phyloP scores from a whole-genome alignment of 192 early-diverging fungal species.

The Powellomyces hirtus region DNA sequence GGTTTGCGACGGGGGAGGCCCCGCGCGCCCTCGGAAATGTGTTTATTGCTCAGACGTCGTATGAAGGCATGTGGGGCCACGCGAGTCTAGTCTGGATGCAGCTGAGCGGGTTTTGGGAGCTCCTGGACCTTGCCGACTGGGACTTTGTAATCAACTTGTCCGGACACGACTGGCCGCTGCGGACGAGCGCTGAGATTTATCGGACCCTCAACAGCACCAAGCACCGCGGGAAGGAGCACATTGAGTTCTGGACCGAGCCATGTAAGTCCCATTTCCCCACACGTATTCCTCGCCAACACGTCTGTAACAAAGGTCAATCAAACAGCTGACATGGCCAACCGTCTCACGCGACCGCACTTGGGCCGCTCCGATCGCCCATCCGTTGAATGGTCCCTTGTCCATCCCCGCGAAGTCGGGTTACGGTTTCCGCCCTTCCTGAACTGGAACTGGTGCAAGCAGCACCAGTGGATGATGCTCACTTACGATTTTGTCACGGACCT shows the following conservation, averaged over 20 bases:
- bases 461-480: slow-evolving; percentile 50
- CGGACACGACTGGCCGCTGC: slow-evolving; percentile 44
- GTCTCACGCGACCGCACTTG: slow-evolving; percentile 32
- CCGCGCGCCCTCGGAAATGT: slow-evolving; percentile 26
- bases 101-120: slow-evolving; percentile 45
- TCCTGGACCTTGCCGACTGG: slow-evolving; percentile 55
- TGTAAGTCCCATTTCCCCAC: slow-evolving; percentile 16
- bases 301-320: no score
- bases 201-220: slow-evolving; percentile 10
- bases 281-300: neutral
- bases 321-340: slow-evolving; percentile 34
- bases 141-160: slow-evolving; percentile 49
- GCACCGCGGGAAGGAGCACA: slow-evolving; percentile 28
- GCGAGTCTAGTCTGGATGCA: slow-evolving; percentile 44
- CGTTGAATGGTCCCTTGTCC: slow-evolving; percentile 12
- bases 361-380: slow-evolving; percentile 10
- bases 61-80: slow-evolving; percentile 46
- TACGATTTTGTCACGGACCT: slow-evolving; percentile 26
- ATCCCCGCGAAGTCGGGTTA: slow-evolving; percentile 34
- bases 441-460: slow-evolving; percentile 40
- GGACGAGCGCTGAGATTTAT: slow-evolving; percentile 37
- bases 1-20: neutral
- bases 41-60: slow-evolving; percentile 31
- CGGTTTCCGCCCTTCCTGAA: slow-evolving; percentile 28
- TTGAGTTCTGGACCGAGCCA: slow-evolving; percentile 42